Evolutionary conservation across 257 asterid genomes (phyloP).

Genomic region (Fraxinus americana): DNA sequence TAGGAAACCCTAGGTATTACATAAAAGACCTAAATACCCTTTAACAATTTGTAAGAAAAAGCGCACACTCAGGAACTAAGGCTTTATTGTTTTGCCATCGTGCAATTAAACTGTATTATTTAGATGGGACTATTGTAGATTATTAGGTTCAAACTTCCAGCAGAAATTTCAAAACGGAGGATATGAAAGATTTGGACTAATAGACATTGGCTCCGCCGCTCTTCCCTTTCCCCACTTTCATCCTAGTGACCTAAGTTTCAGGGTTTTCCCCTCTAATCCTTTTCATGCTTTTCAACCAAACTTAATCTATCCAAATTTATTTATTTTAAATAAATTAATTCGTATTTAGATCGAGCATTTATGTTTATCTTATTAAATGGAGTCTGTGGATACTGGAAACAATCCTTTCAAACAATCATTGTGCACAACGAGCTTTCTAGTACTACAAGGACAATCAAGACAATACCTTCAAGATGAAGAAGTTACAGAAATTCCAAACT

Average conservation of each 20-base stretch:
- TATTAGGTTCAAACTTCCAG: conserved; percentile 16
- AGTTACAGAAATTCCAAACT: conserved; percentile 97
- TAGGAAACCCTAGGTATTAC: too few species aligned
- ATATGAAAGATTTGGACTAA: conserved; percentile 11
- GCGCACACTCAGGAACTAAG: not conserved
- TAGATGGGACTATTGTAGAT: not conserved
- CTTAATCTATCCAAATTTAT: not conserved
- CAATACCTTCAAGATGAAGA: conserved; percentile 82
- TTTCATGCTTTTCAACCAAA: conserved; percentile 14
- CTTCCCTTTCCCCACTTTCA: not conserved
- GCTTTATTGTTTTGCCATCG: not conserved
- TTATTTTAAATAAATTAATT: not conserved
- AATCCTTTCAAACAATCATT: conserved; percentile 2
- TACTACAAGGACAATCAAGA: conserved; percentile 11
- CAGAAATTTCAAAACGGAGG: conserved; percentile 7
- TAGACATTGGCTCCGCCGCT: conserved; percentile 1
- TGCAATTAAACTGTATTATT: not conserved
- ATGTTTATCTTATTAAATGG: conserved; percentile 5
- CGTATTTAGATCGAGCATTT: not conserved
- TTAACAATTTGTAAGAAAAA: not conserved
- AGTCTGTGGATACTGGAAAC: not conserved
- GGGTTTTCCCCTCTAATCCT: conserved; percentile 17
- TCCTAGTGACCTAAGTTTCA: not conserved
- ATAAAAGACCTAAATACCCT: too few species aligned
- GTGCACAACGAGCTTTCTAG: conserved; percentile 11